Conservation (phyloP, 108 stramenopile species). For the Cyclostephanos invisitatus region DNA sequence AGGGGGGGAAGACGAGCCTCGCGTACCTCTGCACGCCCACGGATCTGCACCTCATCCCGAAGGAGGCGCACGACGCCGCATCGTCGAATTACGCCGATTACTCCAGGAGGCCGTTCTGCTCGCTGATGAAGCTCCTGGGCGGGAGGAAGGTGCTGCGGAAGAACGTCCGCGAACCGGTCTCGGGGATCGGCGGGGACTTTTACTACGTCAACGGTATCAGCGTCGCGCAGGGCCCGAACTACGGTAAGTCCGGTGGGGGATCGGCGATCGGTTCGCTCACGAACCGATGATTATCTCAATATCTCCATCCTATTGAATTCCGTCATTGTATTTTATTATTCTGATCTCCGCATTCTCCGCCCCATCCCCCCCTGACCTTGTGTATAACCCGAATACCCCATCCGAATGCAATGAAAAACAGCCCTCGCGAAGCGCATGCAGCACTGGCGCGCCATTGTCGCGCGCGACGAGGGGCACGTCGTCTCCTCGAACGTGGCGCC, state of each 20-base stretch:
- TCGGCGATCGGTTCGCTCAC: too few relatives aligned
- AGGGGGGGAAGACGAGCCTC: conserved; percentile 65
- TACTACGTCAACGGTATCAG: conserved; percentile 74
- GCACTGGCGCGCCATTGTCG: conserved; percentile 97
- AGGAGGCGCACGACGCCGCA: conserved; percentile 89
- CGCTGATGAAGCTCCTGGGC: conserved; percentile 67
- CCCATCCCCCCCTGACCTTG: background rate
- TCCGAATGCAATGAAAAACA: conserved; percentile 22
- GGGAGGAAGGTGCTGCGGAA: conserved; percentile 74
- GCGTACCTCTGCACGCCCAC: conserved; percentile 99
- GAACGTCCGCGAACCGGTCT: conserved; percentile 72
- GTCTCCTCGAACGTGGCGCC: conserved; percentile 97
- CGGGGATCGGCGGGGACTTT: conserved; percentile 59
- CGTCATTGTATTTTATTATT: background rate
- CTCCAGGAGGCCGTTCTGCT: conserved; percentile 68
- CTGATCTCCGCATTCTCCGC: background rate
- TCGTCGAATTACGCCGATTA: conserved; percentile 66
- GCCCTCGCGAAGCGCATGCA: conserved; percentile 97
- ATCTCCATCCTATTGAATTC: too few relatives aligned
- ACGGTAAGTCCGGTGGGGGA: conserved; percentile 35
- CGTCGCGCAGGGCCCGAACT: conserved; percentile 97
- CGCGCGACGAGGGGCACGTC: conserved; percentile 84
- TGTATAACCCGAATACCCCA: background rate
- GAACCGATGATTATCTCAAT: too few relatives aligned
- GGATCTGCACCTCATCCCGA: conserved; percentile 92